Percentiles rank a stretch among this genome's conserved stretches.
Evolutionary conservation across 805 yeast species (phyloP).

Genomic region (Priceomyces medius): DNA sequence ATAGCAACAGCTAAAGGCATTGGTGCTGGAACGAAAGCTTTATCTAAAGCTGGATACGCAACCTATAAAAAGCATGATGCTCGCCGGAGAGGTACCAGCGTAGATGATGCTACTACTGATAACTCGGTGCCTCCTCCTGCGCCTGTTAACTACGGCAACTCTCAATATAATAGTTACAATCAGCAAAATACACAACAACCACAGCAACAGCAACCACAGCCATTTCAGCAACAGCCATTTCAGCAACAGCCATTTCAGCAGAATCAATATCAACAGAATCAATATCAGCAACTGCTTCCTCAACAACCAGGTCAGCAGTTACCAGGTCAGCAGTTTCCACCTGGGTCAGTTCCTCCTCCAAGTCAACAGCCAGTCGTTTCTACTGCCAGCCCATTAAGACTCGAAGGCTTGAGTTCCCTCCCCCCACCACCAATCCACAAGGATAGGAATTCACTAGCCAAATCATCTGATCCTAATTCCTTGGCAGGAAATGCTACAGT

Average conservation of each 20-base stretch:
- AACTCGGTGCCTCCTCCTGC: slow-evolving; percentile 17
- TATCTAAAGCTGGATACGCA: slow-evolving; percentile 49
- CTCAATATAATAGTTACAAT: slow-evolving; percentile 13
- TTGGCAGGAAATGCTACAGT: too few relatives aligned
- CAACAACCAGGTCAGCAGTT: slow-evolving; percentile 6
- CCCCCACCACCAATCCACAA: slow-evolving; percentile 44
- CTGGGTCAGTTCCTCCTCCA: slow-evolving; percentile 6
- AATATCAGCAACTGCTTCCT: slow-evolving; percentile 1
- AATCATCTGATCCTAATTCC: too few relatives aligned
- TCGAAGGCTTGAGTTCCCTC: slow-evolving; percentile 36
- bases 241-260: slow-evolving; percentile 12
- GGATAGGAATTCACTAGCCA: slow-evolving; percentile 19
- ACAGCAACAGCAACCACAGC: slow-evolving; percentile 13
- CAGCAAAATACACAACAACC: slow-evolving; percentile 10
- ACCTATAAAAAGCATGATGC: slow-evolving; percentile 48
- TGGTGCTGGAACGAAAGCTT: slow-evolving; percentile 49
- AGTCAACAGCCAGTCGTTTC: not conserved
- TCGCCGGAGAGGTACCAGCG: slow-evolving; percentile 19
- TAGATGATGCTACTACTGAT: slow-evolving; percentile 4
- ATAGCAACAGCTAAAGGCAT: slow-evolving; percentile 49
- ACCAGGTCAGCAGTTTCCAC: slow-evolving; percentile 11
- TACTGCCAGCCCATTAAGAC: slow-evolving; percentile 12
- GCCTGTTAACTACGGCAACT: slow-evolving; percentile 15
- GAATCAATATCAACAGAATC: not conserved
- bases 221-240: slow-evolving; percentile 9